Evolutionary conservation across 1,284 basidiomycete species (phyloP), one percentile per base, ranked within the genome.

Genomic region (Cryptococcus amylolentus): DNA sequence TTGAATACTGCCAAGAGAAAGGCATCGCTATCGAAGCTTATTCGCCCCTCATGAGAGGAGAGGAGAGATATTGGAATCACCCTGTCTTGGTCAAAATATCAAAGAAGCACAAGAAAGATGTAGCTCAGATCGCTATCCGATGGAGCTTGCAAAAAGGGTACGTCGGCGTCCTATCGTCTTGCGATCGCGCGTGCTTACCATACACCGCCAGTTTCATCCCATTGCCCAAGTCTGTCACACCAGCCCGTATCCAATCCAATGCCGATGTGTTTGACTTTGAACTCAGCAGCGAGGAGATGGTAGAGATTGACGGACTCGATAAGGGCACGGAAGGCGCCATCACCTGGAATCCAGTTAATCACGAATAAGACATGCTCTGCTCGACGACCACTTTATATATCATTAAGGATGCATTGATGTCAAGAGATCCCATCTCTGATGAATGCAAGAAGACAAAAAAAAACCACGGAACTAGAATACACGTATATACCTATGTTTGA

Each of bases 131-230:
- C 49, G 80, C 91, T 27, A 77, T 92, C 57, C 82, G 90, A n/a
- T 92, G 89, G 89, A 89, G 86, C 47, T 76, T 92, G 44, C 89
- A 92, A 71, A 84, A 84, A 70, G 87, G 87, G 85, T 88, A 35
- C 31, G 31, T 35, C 31, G 6, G 31, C 31, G 6, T 35, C 31
- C 31, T 35, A 35, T 35, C 7, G 31, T 6, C 31, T 35, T 35
- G 31, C 6, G 31, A 31, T 10, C 4, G 31, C 10, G 31, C 31
- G 31, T 35, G 31, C 31, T 35, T 10, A 35, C 31, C 31, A 35
- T 8, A 8, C 2, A 28, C n/a, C 14, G 14, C 9, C 20, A 84
- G 86, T 20, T 86, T 81, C 69, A 80, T 87, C 0, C 87, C 87
- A 0, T 80, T 91, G 23, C 88, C 88, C 4, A 91, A 91, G 75